Conservation (phyloP, 768 basidiomycete species). For the Tephrocybe sp. region DNA sequence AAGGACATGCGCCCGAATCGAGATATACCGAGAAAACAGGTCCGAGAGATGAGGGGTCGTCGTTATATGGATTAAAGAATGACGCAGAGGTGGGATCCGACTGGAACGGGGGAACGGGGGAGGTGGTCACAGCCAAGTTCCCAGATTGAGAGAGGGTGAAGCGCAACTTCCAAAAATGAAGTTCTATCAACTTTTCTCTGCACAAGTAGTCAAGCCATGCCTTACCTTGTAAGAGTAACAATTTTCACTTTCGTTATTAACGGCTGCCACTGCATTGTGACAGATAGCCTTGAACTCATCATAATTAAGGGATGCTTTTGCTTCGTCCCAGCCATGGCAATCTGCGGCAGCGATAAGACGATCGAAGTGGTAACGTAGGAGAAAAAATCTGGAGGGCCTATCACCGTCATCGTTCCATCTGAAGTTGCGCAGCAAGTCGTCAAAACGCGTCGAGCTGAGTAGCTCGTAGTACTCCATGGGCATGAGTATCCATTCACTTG, state of each 20-base stretch:
- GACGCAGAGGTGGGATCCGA: slow-evolving; percentile 39
- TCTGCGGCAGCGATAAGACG: slow-evolving; percentile 53
- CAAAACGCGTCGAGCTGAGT: slow-evolving; percentile 62
- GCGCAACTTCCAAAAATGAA: slow-evolving; percentile 45
- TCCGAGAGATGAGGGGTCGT: slow-evolving; percentile 19
- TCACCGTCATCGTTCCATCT: slow-evolving; percentile 59
- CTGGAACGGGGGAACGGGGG: slow-evolving; percentile 28
- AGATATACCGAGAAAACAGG: slow-evolving; percentile 46
- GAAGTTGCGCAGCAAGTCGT: slow-evolving; percentile 41
- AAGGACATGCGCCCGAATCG: slow-evolving; percentile 51
- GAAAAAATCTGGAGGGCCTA: slow-evolving; percentile 56
- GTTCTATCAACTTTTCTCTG: slow-evolving; percentile 6
- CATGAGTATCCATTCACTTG: too few relatives aligned
- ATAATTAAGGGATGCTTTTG: slow-evolving; percentile 34
- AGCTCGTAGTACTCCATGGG: slow-evolving; percentile 27
- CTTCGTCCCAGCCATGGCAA: slow-evolving; percentile 49
- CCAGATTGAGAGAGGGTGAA: slow-evolving; percentile 44
- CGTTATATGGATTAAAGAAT: slow-evolving; percentile 31
- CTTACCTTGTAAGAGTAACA: slow-evolving; percentile 31
- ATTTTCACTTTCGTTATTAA: slow-evolving; percentile 18
- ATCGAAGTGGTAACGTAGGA: slow-evolving; percentile 58
- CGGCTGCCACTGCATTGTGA: slow-evolving; percentile 36
- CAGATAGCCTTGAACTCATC: slow-evolving; percentile 42
- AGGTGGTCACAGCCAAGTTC: slow-evolving; percentile 31
- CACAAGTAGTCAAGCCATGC: background rate